phyloP scores from a whole-genome alignment of 441 rosid species.

The Pelargonium fulgidum region DNA sequence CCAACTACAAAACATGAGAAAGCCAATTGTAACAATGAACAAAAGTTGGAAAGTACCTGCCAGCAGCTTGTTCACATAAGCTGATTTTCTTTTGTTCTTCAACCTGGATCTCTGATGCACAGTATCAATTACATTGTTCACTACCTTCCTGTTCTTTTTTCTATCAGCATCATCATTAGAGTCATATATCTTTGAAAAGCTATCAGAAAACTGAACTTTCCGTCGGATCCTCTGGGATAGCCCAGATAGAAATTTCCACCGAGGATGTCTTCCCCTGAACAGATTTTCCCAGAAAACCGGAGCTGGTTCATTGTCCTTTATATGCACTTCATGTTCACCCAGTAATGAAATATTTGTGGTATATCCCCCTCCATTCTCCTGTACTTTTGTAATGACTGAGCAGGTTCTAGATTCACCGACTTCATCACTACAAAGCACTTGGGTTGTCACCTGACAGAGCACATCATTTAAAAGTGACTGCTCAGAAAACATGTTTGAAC shows the following conservation, averaged over 20 bases:
- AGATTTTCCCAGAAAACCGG: slow-evolving; percentile 66
- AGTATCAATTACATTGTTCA: background rate
- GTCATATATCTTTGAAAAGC: slow-evolving; percentile 26
- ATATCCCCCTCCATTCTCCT: slow-evolving; percentile 48
- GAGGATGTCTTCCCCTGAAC: slow-evolving; percentile 47
- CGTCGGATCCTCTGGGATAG: slow-evolving; percentile 57
- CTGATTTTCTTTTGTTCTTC: background rate
- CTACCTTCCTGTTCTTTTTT: background rate
- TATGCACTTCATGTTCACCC: slow-evolving; percentile 52
- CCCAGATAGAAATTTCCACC: slow-evolving; percentile 56
- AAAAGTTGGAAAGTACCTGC: background rate
- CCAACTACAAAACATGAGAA: background rate
- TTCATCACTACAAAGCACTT: slow-evolving; percentile 41
- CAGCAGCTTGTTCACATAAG: background rate
- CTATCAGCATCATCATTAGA: background rate
- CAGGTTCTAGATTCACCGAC: slow-evolving; percentile 28
- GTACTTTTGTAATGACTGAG: slow-evolving; percentile 40
- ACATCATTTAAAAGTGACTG: slow-evolving; percentile 35
- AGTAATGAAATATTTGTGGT: slow-evolving; percentile 38
- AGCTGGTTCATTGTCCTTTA: slow-evolving; percentile 42
- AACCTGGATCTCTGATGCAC: background rate
- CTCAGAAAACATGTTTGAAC: slow-evolving; percentile 27
- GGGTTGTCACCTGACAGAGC: slow-evolving; percentile 42
- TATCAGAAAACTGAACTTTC: slow-evolving; percentile 39
- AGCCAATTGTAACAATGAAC: background rate